These are phyloP conservation scores for Cicer cuneatum DNA, from an alignment of 306 rosid species.

Conservation along the genomic window DNA sequence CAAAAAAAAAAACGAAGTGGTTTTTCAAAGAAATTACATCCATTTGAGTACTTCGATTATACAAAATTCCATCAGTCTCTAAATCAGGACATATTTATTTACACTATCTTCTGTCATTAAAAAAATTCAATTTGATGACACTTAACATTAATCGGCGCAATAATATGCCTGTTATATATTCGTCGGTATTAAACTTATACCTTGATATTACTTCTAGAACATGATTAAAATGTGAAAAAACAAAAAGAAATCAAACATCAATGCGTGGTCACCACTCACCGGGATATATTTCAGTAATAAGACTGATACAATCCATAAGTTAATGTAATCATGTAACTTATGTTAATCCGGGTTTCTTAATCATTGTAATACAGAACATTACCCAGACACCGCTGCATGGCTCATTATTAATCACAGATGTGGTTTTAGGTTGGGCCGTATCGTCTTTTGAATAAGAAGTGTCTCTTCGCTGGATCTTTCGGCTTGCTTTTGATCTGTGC, in stretches of 20 bases:
- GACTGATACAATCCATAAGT: not conserved
- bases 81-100: too few relatives aligned
- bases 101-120: too few relatives aligned
- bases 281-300: not conserved
- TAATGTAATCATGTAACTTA: not conserved
- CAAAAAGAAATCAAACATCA: not conserved
- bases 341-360: conserved; percentile 8
- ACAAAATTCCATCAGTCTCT: too few relatives aligned
- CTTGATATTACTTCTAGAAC: not conserved
- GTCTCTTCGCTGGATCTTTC: conserved; percentile 88
- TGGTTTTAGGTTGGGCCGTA: conserved; percentile 49
- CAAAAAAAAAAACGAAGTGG: too few relatives aligned
- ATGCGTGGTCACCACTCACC: not conserved
- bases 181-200: too few relatives aligned
- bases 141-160: too few relatives aligned
- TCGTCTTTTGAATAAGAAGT: conserved; percentile 68
- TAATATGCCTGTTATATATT: too few relatives aligned
- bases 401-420: conserved; percentile 32
- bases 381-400: not conserved
- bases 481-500: conserved; percentile 84
- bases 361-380: conserved; percentile 6
- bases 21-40: too few relatives aligned
- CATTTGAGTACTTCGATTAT: too few relatives aligned
- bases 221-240: not conserved
- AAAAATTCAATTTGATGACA: too few relatives aligned